Conservation (phyloP, 768 basidiomycete species). For the Mrakia blollopis region DNA sequence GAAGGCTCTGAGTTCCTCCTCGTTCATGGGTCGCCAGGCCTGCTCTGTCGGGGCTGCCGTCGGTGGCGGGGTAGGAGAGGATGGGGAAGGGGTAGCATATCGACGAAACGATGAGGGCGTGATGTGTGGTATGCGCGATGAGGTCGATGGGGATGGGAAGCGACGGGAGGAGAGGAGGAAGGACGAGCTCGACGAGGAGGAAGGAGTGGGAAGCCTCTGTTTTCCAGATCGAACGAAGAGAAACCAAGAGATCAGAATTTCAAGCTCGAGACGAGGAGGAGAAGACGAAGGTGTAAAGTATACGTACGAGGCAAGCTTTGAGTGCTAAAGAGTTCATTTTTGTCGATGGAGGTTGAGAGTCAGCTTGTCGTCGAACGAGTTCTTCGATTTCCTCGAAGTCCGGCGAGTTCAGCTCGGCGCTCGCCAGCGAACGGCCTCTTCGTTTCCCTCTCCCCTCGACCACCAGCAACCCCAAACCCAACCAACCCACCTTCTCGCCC, state of each 20-base stretch:
- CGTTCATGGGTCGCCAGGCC: neutral
- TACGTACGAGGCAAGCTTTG: neutral
- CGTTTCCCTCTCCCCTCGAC: neutral
- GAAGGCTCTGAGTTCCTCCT: neutral
- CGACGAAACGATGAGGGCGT: neutral
- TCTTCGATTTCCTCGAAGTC: neutral
- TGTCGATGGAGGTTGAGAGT: neutral
- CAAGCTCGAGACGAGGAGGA: neutral
- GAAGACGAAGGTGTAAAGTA: neutral
- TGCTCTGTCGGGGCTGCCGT: neutral
- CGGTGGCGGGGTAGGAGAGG: neutral
- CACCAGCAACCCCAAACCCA: neutral
- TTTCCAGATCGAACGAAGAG: neutral
- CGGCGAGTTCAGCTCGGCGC: neutral
- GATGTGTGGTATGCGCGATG: neutral
- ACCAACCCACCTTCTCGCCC: neutral
- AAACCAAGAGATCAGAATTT: neutral
- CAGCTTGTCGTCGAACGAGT: too few relatives aligned
- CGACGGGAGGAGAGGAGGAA: constrained; percentile 1
- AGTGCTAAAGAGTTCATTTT: constrained; percentile 1
- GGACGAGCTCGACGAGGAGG: constrained; percentile 1
- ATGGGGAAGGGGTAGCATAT: neutral
- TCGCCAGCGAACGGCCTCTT: neutral
- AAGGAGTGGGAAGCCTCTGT: constrained; percentile 10
- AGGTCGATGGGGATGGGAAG: constrained; percentile 7